Conservation (phyloP, 192 early-diverging fungal species). For the Backusella sp. region DNA sequence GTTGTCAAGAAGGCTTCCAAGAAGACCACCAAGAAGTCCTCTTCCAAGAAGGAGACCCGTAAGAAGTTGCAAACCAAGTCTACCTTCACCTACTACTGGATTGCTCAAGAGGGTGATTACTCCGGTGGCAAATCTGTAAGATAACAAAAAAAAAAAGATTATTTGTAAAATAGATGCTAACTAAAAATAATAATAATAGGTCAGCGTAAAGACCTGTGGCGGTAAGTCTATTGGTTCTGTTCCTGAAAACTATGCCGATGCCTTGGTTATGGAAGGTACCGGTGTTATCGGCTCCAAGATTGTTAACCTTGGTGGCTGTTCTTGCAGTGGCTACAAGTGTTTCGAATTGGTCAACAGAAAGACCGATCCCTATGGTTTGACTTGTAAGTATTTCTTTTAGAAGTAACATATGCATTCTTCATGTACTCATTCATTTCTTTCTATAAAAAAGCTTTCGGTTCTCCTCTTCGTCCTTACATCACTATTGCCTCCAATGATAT, state of each 20-base stretch:
- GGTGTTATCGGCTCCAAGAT: constrained; percentile 30
- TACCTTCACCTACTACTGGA: constrained; percentile 44
- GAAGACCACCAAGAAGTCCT: neutral
- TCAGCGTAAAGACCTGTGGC: constrained; percentile 33
- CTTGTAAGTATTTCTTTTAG: constrained; percentile 12
- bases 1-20: neutral
- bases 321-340: constrained; percentile 36
- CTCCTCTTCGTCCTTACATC: constrained; percentile 33
- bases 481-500: constrained; percentile 42
- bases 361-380: constrained; percentile 33
- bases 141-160: neutral
- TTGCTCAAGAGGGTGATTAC: constrained; percentile 34
- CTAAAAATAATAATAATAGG: neutral
- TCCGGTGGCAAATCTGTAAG: constrained; percentile 9
- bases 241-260: constrained; percentile 32
- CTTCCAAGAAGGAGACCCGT: neutral
- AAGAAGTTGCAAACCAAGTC: constrained; percentile 25
- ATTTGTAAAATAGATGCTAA: neutral
- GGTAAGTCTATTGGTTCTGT: constrained; percentile 36
- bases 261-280: constrained; percentile 40
- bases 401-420: neutral
- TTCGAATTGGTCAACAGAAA: constrained; percentile 32
- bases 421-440: neutral
- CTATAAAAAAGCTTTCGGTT: constrained; percentile 18
- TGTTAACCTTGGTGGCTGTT: constrained; percentile 38